Conservation (phyloP, 768 basidiomycete genomes). For the Dioszegia aurantiaca region DNA sequence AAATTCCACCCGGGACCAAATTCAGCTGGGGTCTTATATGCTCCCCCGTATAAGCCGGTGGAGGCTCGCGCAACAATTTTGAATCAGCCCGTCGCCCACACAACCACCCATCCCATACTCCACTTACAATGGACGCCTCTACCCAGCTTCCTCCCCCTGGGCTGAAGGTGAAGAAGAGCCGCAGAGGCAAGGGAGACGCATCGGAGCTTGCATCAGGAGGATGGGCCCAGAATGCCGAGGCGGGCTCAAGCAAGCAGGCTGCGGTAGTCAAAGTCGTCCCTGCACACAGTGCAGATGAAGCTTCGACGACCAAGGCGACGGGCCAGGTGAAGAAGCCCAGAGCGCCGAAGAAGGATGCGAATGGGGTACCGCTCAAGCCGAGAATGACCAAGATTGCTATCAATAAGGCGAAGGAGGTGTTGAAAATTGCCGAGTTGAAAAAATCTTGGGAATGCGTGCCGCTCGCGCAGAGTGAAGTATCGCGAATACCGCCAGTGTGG, state of each 20-base stretch:
- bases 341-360: background rate
- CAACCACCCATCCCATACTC: background rate
- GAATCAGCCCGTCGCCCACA: background rate
- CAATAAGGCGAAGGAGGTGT: conserved; percentile 5
- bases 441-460: conserved; percentile 33
- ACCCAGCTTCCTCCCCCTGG: background rate
- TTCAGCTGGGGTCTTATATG: background rate
- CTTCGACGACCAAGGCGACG: background rate
- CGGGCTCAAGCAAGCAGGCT: background rate
- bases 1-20: background rate
- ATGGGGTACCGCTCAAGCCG: conserved; percentile 1
- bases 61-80: background rate
- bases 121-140: background rate
- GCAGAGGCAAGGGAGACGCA: background rate
- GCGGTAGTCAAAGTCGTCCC: background rate
- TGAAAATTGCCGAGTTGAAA: background rate
- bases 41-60: background rate
- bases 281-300: background rate
- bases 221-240: conserved; percentile 2
- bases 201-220: background rate
- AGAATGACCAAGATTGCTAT: too few relatives aligned
- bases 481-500: conserved; percentile 64
- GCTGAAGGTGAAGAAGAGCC: background rate
- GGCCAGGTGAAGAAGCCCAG: background rate
- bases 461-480: conserved; percentile 40